Conservation (phyloP, 176 grass and related monocot genomes). For the Rhynchospora breviuscula region DNA sequence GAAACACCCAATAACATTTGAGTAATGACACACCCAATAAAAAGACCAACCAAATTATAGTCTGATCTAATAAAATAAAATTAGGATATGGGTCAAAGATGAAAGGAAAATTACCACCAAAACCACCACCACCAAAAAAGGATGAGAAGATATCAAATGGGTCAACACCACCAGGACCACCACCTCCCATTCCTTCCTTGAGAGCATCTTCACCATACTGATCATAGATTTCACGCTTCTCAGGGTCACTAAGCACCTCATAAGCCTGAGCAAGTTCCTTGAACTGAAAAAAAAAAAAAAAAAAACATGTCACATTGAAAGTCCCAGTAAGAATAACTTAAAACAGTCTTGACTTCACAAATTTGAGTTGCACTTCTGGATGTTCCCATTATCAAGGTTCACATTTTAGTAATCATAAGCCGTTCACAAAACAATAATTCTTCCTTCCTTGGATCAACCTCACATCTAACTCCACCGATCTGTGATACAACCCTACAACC, state of each 20-base stretch:
- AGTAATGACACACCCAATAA: not conserved
- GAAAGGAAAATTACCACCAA: slow-evolving; percentile 42
- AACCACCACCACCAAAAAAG: slow-evolving; percentile 73
- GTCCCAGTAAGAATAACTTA: not conserved
- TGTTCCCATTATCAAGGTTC: not conserved
- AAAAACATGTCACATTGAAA: not conserved
- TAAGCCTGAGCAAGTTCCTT: slow-evolving; percentile 98
- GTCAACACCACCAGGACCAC: slow-evolving; percentile 43
- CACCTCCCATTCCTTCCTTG: slow-evolving; percentile 97
- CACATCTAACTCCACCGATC: not conserved
- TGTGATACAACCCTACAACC: not conserved
- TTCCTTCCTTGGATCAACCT: not conserved
- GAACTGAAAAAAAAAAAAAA: slow-evolving; percentile 57
- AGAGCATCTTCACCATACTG: slow-evolving; percentile 97
- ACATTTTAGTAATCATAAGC: not conserved
- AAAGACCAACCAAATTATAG: not conserved
- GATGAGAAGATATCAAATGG: slow-evolving; percentile 98
- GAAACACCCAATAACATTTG: not conserved
- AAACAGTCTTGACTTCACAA: not conserved
- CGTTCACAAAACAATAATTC: not conserved
- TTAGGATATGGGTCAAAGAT: not conserved
- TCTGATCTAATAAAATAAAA: not conserved
- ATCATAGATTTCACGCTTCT: slow-evolving; percentile 99
- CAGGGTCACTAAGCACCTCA: slow-evolving; percentile 90
- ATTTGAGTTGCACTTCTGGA: not conserved